Evolutionary conservation across 2,329 filamentous ascomycete species (phyloP).

Genomic region (Pseudocercospora eumusae): DNA sequence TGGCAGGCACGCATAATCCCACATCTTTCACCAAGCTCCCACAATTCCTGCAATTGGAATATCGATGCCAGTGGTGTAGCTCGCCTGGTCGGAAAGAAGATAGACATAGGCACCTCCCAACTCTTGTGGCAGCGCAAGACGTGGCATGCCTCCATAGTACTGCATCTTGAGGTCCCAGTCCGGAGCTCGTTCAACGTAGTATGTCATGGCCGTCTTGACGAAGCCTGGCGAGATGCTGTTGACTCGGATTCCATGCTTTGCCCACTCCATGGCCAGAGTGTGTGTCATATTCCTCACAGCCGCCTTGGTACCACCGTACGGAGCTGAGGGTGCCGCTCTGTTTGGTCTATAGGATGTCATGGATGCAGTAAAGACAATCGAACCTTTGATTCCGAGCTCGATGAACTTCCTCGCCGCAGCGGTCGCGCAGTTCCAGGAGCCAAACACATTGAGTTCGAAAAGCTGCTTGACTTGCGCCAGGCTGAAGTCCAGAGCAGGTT

Average conservation of each 20-base stretch:
- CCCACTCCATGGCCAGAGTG: conserved; percentile 43
- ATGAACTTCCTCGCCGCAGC: conserved; percentile 50
- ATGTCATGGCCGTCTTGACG: conserved; percentile 48
- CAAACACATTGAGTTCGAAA: conserved; percentile 46
- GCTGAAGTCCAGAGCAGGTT: conserved; percentile 37
- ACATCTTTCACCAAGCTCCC: conserved; percentile 17
- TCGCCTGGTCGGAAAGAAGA: conserved; percentile 50
- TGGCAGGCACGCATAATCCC: too few species aligned
- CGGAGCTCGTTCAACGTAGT: conserved; percentile 52
- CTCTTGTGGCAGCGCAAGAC: conserved; percentile 55
- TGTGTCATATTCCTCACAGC: conserved; percentile 47
- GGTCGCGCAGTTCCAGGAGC: conserved; percentile 49
- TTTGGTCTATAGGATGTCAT: conserved; percentile 54
- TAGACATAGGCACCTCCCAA: conserved; percentile 55
- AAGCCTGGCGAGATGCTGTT: conserved; percentile 41
- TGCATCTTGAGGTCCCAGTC: conserved; percentile 57
- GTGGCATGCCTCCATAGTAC: conserved; percentile 57
- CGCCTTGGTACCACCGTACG: conserved; percentile 48
- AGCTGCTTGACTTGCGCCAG: conserved; percentile 36
- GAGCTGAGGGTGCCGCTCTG: conserved; percentile 37
- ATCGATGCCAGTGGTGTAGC: conserved; percentile 54
- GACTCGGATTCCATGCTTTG: conserved; percentile 39
- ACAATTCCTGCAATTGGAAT: conserved; percentile 50
- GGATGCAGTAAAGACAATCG: conserved; percentile 50
- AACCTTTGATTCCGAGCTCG: conserved; percentile 48